Conservation (phyloP, 1,284 basidiomycete genomes). For the Puccinia polysora region DNA sequence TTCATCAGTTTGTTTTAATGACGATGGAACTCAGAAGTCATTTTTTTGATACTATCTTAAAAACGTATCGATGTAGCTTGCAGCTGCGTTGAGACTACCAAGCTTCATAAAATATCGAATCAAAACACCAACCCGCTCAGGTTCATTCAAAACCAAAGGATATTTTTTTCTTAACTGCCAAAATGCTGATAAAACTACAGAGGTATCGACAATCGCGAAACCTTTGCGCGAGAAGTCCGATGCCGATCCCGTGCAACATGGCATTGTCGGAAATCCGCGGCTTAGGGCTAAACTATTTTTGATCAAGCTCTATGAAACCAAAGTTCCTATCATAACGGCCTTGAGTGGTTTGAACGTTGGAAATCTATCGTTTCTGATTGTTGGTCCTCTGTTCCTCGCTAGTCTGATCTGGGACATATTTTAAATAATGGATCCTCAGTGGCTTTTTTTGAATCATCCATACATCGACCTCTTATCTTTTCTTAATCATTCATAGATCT, state of each 20-base stretch:
- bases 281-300: background rate
- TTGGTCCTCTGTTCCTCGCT: background rate
- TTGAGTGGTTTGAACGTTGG: conserved; percentile 6
- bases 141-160: conserved; percentile 5
- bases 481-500: conserved; percentile 21
- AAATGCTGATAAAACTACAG: background rate
- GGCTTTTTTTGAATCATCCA: background rate
- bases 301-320: background rate
- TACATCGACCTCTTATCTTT: background rate
- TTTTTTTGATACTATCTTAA: background rate
- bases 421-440: no score
- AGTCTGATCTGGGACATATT: no score
- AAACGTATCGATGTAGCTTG: background rate
- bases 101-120: conserved; percentile 21
- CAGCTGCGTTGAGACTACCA: conserved; percentile 5
- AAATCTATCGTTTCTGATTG: background rate
- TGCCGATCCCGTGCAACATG: no score
- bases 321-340: background rate
- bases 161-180: background rate
- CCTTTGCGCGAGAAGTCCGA: no score
- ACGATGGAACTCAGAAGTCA: background rate
- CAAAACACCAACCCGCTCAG: background rate
- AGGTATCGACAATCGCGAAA: background rate
- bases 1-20: background rate
- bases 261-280: background rate